These are phyloP conservation scores for Noccaea caerulescens DNA, from an alignment of 345 rosid genomes.

Conservation along the genomic window DNA sequence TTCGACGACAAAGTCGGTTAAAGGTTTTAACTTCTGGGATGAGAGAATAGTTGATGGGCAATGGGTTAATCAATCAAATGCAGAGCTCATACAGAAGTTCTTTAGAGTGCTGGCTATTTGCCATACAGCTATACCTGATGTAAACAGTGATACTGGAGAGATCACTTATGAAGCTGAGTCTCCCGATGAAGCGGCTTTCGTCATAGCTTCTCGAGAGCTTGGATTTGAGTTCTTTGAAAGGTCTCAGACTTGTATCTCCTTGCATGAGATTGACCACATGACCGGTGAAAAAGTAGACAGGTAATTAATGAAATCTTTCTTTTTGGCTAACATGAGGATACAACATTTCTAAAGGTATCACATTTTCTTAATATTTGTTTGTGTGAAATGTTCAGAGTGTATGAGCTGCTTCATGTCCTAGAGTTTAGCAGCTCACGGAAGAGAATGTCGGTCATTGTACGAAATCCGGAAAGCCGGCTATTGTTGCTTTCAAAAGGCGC, in stretches of 20 bases:
- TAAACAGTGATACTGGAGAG: slow-evolving; percentile 45
- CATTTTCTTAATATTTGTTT: slow-evolving; percentile 12
- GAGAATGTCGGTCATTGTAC: slow-evolving; percentile 92
- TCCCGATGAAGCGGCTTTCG: slow-evolving; percentile 88
- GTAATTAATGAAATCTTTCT: slow-evolving; percentile 39
- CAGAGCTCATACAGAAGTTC: slow-evolving; percentile 56
- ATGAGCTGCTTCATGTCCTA: slow-evolving; percentile 77
- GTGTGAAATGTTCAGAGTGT: slow-evolving; percentile 49
- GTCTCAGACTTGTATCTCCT: slow-evolving; percentile 59
- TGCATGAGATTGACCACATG: slow-evolving; percentile 60
- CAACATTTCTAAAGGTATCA: slow-evolving; percentile 13
- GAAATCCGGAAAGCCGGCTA: slow-evolving; percentile 56
- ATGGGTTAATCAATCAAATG: slow-evolving; percentile 63
- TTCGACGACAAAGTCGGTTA: slow-evolving; percentile 48
- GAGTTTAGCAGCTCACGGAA: slow-evolving; percentile 86
- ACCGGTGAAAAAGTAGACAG: slow-evolving; percentile 49
- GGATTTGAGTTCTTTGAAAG: slow-evolving; percentile 76
- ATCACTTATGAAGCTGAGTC: slow-evolving; percentile 87
- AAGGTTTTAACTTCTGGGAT: slow-evolving; percentile 87
- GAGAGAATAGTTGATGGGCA: slow-evolving; percentile 69
- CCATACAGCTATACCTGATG: slow-evolving; percentile 80
- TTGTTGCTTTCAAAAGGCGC: slow-evolving; percentile 87
- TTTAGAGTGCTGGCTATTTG: slow-evolving; percentile 74
- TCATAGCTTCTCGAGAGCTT: slow-evolving; percentile 76
- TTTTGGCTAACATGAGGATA: neutral